phyloP scores from a whole-genome alignment of 2,329 filamentous ascomycete genomes.

The Arthroderma sp. region DNA sequence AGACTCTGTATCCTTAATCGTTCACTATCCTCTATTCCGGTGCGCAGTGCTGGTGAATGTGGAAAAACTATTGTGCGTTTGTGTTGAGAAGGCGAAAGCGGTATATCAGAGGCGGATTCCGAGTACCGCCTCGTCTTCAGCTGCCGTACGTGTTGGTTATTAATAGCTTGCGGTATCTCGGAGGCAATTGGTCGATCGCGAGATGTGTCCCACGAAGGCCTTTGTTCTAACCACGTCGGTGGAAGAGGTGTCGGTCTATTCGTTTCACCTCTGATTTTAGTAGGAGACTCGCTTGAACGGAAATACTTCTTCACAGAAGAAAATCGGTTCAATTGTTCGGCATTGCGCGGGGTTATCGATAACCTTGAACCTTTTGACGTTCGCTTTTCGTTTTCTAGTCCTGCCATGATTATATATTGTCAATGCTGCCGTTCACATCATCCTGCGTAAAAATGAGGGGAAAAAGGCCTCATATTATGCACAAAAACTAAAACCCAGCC shows the following conservation, averaged over 20 bases:
- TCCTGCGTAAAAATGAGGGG: background rate
- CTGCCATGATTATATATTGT: constrained; percentile 2
- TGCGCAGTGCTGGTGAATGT: too few relatives aligned
- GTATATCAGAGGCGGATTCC: background rate
- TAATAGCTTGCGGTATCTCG: background rate
- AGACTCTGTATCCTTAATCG: too few relatives aligned
- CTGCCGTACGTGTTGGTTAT: background rate
- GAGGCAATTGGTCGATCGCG: background rate
- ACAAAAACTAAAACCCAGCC: background rate
- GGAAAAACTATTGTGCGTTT: too few relatives aligned
- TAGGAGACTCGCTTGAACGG: constrained; percentile 4
- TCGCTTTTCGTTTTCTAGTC: background rate
- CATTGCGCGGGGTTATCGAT: background rate
- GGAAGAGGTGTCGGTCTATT: constrained; percentile 2
- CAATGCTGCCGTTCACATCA: background rate
- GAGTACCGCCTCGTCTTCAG: constrained; percentile 1
- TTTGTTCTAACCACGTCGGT: constrained; percentile 3
- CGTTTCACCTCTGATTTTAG: background rate
- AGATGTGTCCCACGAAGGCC: background rate
- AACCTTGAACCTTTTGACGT: background rate
- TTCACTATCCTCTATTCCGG: too few relatives aligned
- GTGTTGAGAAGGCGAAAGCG: too few relatives aligned
- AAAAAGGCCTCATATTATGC: background rate
- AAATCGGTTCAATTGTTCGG: constrained; percentile 8
- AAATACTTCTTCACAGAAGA: constrained; percentile 12